These are phyloP conservation scores for Yarrowia sp. DNA, from an alignment of 805 yeast genomes.

Conservation along the genomic window DNA sequence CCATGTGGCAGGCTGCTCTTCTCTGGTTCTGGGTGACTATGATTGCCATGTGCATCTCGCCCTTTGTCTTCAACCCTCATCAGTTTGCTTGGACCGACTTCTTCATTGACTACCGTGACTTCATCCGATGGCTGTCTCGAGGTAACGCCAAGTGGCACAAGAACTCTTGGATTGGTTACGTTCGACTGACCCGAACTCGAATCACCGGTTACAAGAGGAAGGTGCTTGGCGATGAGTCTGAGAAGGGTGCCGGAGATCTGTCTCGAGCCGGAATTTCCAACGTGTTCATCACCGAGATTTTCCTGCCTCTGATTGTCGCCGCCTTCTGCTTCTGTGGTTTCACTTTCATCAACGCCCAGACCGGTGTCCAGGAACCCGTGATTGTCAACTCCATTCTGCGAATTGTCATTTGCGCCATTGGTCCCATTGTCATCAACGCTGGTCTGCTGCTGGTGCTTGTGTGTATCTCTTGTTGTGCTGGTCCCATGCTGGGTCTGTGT, in stretches of 20 bases:
- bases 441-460: slow-evolving; percentile 77
- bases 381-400: slow-evolving; percentile 61
- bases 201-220: slow-evolving; percentile 87
- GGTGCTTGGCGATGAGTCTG: slow-evolving; percentile 62
- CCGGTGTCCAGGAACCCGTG: slow-evolving; percentile 54
- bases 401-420: slow-evolving; percentile 60
- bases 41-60: slow-evolving; percentile 83
- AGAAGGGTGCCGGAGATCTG: slow-evolving; percentile 60
- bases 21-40: slow-evolving; percentile 97
- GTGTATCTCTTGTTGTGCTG: slow-evolving; percentile 92
- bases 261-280: slow-evolving; percentile 77
- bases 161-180: slow-evolving; percentile 77
- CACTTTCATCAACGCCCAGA: slow-evolving; percentile 79
- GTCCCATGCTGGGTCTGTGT: slow-evolving; percentile 91
- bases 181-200: slow-evolving; percentile 75
- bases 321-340: slow-evolving; percentile 68
- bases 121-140: slow-evolving; percentile 77
- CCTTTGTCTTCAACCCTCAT: slow-evolving; percentile 95
- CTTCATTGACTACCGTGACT: slow-evolving; percentile 94
- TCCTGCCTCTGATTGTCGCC: slow-evolving; percentile 68
- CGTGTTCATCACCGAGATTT: slow-evolving; percentile 72
- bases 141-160: slow-evolving; percentile 67
- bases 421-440: slow-evolving; percentile 85
- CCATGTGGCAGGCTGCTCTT: slow-evolving; percentile 93
- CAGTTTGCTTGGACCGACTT: slow-evolving; percentile 95